These are phyloP conservation scores for Trypanosoma vivax DNA, from an alignment of 208 protist species.

Conservation along the genomic window DNA sequence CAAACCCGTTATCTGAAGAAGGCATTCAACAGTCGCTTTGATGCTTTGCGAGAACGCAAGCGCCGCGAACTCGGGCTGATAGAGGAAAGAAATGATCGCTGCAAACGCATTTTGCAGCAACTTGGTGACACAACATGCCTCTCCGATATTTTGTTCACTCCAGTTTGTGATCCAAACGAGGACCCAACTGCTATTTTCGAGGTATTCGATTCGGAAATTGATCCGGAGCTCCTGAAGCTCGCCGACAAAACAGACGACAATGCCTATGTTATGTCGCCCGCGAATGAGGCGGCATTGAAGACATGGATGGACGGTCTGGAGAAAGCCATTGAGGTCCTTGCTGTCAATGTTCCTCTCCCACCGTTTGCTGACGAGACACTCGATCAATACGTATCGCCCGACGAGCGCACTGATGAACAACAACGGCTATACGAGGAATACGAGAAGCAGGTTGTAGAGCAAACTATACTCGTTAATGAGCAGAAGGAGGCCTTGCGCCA, in stretches of 20 bases:
- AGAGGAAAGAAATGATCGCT: slow-evolving; percentile 73
- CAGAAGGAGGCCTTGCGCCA: slow-evolving; percentile 49
- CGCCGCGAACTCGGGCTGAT: slow-evolving; percentile 41
- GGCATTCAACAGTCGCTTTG: slow-evolving; percentile 61
- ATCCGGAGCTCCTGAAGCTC: slow-evolving; percentile 41
- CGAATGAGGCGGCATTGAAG: slow-evolving; percentile 71
- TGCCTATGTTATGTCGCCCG: slow-evolving; percentile 28
- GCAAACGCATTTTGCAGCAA: slow-evolving; percentile 65
- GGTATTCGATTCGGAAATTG: slow-evolving; percentile 73
- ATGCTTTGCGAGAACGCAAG: slow-evolving; percentile 51
- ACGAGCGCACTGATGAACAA: slow-evolving; percentile 86
- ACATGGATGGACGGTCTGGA: slow-evolving; percentile 90
- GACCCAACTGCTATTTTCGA: slow-evolving; percentile 56
- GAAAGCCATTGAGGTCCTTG: slow-evolving; percentile 62
- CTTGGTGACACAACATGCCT: slow-evolving; percentile 29
- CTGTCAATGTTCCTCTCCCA: slow-evolving; percentile 54
- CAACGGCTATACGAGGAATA: slow-evolving; percentile 60
- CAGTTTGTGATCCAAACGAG: slow-evolving; percentile 51
- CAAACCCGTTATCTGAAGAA: slow-evolving; percentile 43
- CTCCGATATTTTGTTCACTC: slow-evolving; percentile 28
- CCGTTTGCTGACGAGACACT: slow-evolving; percentile 68
- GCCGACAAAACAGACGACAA: slow-evolving; percentile 21
- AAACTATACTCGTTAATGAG: slow-evolving; percentile 52
- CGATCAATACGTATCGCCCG: slow-evolving; percentile 60
- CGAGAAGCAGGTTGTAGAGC: slow-evolving; percentile 70